These are phyloP conservation scores for Phytophthora brassicae DNA, from an alignment of 352 stramenopile genomes.

Conservation along the genomic window DNA sequence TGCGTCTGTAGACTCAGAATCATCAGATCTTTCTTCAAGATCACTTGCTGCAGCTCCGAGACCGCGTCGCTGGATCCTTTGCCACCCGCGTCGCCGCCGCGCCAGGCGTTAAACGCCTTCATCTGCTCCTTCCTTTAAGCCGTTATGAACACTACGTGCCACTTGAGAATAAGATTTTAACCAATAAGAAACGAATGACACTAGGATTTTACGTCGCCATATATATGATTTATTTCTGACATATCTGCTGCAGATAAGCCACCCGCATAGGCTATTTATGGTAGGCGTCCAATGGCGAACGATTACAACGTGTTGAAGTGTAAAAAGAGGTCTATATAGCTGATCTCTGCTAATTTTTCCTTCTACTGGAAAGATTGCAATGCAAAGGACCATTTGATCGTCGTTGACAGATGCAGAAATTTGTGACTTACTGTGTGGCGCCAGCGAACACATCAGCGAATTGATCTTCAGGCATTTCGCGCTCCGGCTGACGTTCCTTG, in stretches of 20 bases:
- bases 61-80: constrained; percentile 38
- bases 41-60: constrained; percentile 75
- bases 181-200: too few species aligned
- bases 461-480: constrained; percentile 74
- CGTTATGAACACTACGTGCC: too few species aligned
- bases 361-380: background rate
- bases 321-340: constrained; percentile 19
- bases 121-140: constrained; percentile 11
- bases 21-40: constrained; percentile 85
- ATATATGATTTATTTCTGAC: too few species aligned
- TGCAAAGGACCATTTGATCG: background rate
- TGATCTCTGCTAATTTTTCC: background rate
- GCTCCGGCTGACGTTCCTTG: constrained; percentile 68
- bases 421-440: constrained; percentile 32
- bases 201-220: too few species aligned
- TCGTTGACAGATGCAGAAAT: background rate
- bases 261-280: too few species aligned
- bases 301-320: constrained; percentile 6
- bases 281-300: too few species aligned
- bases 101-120: constrained; percentile 41
- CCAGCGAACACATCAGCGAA: constrained; percentile 87
- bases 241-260: too few species aligned
- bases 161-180: too few species aligned
- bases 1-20: constrained; percentile 76
- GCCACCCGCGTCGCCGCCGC: constrained; percentile 14